Conservation (phyloP, 176 grass and related monocot genomes). For the Canna indica region DNA sequence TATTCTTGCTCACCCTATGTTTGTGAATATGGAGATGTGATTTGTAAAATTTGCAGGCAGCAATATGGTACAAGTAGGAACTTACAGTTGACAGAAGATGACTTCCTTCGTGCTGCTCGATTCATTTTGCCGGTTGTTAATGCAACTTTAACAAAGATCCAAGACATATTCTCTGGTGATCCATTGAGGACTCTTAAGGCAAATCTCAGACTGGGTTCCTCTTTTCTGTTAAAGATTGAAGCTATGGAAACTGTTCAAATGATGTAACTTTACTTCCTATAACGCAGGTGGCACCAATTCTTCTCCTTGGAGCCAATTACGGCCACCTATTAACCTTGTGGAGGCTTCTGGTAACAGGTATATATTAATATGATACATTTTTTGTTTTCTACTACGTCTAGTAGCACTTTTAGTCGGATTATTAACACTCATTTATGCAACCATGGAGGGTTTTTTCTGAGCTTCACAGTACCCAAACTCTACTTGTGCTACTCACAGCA, state of each 20-base stretch:
- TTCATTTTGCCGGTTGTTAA: slow-evolving; percentile 56
- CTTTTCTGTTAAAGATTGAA: neutral
- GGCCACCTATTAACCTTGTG: slow-evolving; percentile 45
- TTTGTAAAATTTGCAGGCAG: slow-evolving; percentile 31
- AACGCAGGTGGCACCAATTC: slow-evolving; percentile 51
- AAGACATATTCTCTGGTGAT: slow-evolving; percentile 76
- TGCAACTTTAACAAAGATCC: slow-evolving; percentile 35
- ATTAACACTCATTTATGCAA: slow-evolving; percentile 8
- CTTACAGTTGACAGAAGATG: slow-evolving; percentile 62
- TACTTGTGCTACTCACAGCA: slow-evolving; percentile 54
- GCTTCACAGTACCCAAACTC: slow-evolving; percentile 80
- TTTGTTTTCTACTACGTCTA: too few relatives aligned
- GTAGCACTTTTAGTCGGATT: too few relatives aligned
- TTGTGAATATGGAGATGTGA: slow-evolving; percentile 15
- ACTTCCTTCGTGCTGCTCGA: slow-evolving; percentile 45
- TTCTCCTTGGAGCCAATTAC: slow-evolving; percentile 69
- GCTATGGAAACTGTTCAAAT: neutral
- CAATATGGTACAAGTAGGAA: slow-evolving; percentile 21
- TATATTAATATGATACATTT: too few relatives aligned
- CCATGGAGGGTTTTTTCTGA: slow-evolving; percentile 66
- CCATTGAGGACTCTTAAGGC: slow-evolving; percentile 79
- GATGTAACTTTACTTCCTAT: slow-evolving; percentile 18
- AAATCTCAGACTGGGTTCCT: slow-evolving; percentile 16
- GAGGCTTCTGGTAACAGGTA: slow-evolving; percentile 62
- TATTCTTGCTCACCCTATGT: neutral